phyloP scores from a whole-genome alignment of 768 basidiomycete species.

The Boletus sp. region DNA sequence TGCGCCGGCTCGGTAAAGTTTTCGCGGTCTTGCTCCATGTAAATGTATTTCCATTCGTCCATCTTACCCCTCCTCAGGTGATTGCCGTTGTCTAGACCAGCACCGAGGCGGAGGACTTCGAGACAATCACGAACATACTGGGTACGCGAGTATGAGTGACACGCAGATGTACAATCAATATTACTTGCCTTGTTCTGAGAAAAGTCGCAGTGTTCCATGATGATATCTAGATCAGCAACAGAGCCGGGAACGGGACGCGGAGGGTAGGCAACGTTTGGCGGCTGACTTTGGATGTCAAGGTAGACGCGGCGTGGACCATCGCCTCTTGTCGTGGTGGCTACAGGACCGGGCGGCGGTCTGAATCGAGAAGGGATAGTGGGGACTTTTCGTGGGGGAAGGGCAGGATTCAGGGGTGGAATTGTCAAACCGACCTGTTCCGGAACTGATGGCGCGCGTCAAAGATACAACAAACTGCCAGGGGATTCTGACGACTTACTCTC shows the following conservation, averaged over 20 bases:
- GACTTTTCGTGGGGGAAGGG: slow-evolving; percentile 57
- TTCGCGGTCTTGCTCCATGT: slow-evolving; percentile 57
- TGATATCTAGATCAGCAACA: slow-evolving; percentile 81
- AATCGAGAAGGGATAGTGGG: slow-evolving; percentile 48
- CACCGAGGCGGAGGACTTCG: slow-evolving; percentile 90
- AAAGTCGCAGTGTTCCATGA: slow-evolving; percentile 95
- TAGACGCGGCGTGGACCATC: slow-evolving; percentile 79
- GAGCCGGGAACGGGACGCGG: slow-evolving; percentile 84
- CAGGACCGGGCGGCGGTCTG: slow-evolving; percentile 44
- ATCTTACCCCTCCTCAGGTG: slow-evolving; percentile 71
- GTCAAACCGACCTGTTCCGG: slow-evolving; percentile 66
- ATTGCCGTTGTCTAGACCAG: slow-evolving; percentile 79
- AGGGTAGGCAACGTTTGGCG: slow-evolving; percentile 74
- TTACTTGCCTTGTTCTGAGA: slow-evolving; percentile 63
- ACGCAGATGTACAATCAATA: not conserved
- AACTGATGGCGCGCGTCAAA: slow-evolving; percentile 42
- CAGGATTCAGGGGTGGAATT: slow-evolving; percentile 63
- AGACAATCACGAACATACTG: slow-evolving; percentile 98
- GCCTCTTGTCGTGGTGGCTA: slow-evolving; percentile 61
- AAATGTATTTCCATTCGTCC: slow-evolving; percentile 88
- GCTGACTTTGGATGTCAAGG: slow-evolving; percentile 61
- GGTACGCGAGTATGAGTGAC: slow-evolving; percentile 10
- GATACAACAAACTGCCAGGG: not conserved
- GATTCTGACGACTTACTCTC: slow-evolving; percentile 51
- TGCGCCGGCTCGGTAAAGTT: slow-evolving; percentile 38